Conservation (phyloP, 2,329 filamentous ascomycete genomes). For the Exophiala alcalophila region DNA sequence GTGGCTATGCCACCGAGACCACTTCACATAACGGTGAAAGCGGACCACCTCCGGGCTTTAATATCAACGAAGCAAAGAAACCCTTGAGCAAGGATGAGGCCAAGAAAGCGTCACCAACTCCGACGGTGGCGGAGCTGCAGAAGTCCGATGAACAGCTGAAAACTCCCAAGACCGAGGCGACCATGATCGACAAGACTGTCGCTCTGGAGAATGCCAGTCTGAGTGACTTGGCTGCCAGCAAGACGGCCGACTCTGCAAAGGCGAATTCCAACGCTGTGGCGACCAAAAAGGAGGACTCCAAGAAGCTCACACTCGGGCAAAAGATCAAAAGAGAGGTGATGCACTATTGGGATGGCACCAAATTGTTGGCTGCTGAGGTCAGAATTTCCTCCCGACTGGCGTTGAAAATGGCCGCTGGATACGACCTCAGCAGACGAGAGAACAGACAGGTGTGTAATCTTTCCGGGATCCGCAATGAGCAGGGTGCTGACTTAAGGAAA, state of each 20-base stretch:
- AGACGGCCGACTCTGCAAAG: conserved; percentile 42
- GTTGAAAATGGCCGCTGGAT: conserved; percentile 95
- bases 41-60: conserved; percentile 84
- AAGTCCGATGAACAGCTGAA: conserved; percentile 36
- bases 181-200: conserved; percentile 46
- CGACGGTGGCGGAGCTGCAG: conserved; percentile 28
- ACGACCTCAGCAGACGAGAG: conserved; percentile 92
- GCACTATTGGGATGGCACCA: conserved; percentile 99
- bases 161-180: conserved; percentile 39
- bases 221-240: conserved; percentile 62
- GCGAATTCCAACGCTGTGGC: conserved; percentile 55
- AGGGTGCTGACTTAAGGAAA: conserved; percentile 32
- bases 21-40: conserved; percentile 50
- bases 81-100: conserved; percentile 61
- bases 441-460: conserved; percentile 65
- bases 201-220: conserved; percentile 52
- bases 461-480: neutral
- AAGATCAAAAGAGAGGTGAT: conserved; percentile 91
- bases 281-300: conserved; percentile 67
- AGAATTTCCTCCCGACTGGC: conserved; percentile 88
- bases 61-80: conserved; percentile 84
- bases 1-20: conserved; percentile 57
- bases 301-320: conserved; percentile 84
- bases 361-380: conserved; percentile 86
- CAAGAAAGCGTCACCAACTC: conserved; percentile 30